Percentiles rank a stretch among this genome's conserved stretches.
phyloP scores from a whole-genome alignment of 306 rosid genomes.

The Betula pendula region DNA sequence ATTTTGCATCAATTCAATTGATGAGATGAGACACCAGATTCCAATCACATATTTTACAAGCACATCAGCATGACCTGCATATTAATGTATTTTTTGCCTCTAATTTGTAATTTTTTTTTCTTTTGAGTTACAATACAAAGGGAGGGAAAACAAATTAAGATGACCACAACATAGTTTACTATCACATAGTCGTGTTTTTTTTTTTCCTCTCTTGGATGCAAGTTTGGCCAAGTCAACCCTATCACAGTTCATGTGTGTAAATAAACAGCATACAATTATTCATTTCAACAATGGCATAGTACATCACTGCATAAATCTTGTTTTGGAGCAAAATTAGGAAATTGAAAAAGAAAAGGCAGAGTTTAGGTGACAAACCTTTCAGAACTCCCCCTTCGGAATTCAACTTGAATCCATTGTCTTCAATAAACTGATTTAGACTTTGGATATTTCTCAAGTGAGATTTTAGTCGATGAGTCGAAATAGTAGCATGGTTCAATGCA shows the following conservation, averaged over 20 bases:
- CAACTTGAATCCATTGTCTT: slow-evolving; percentile 71
- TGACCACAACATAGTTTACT: no score
- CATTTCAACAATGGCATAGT: neutral
- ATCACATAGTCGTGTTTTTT: no score
- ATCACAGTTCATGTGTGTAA: neutral
- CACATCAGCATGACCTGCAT: neutral
- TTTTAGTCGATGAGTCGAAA: slow-evolving; percentile 78
- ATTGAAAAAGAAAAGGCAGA: slow-evolving; percentile 12
- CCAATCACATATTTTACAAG: neutral
- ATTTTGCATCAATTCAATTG: neutral
- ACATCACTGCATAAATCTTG: neutral
- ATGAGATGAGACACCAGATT: neutral
- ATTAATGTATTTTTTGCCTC: neutral
- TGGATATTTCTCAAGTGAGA: slow-evolving; percentile 67
- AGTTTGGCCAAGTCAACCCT: no score
- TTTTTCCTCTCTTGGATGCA: no score
- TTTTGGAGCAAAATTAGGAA: slow-evolving; percentile 2
- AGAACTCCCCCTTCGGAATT: slow-evolving; percentile 90
- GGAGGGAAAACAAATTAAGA: no score
- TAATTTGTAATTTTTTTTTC: neutral
- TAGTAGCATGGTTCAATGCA: slow-evolving; percentile 88
- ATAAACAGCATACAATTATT: neutral
- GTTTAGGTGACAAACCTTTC: slow-evolving; percentile 60
- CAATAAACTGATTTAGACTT: slow-evolving; percentile 70
- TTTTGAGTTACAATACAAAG: no score